Percentiles rank a stretch among this genome's conserved stretches.
These are phyloP conservation scores for Termitomyces sp. DNA, from an alignment of 768 basidiomycete genomes.

Conservation along the genomic window DNA sequence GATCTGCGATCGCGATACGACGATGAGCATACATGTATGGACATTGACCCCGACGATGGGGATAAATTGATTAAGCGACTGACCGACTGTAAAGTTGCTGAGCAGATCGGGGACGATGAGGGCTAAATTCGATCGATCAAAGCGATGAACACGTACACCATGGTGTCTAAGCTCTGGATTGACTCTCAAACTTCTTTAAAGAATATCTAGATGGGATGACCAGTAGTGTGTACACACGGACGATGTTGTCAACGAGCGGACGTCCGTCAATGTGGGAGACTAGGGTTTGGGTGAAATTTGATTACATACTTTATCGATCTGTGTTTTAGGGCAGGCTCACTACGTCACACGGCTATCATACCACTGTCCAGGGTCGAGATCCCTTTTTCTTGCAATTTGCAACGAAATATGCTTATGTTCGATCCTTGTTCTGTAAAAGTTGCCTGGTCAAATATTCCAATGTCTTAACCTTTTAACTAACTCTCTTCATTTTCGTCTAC, in stretches of 20 bases:
- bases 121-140: constrained; percentile 10
- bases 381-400: neutral
- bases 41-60: constrained; percentile 1
- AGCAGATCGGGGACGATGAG: constrained; percentile 25
- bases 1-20: constrained; percentile 42
- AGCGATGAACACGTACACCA: constrained; percentile 63
- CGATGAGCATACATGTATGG: neutral
- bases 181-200: constrained; percentile 15
- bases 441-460: neutral
- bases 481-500: neutral
- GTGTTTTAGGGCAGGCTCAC: constrained; percentile 29
- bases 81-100: constrained; percentile 88
- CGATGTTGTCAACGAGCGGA: constrained; percentile 16
- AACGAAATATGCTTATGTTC: too few species aligned
- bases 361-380: neutral
- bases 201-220: constrained; percentile 18
- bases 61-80: constrained; percentile 25
- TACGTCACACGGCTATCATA: neutral
- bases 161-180: constrained; percentile 47
- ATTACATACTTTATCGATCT: constrained; percentile 35
- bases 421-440: too few species aligned
- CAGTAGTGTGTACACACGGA: constrained; percentile 21
- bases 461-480: neutral
- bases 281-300: constrained; percentile 25
- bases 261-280: constrained; percentile 31